phyloP scores from a whole-genome alignment of 805 yeast genomes.

The Candida tibetensis region DNA sequence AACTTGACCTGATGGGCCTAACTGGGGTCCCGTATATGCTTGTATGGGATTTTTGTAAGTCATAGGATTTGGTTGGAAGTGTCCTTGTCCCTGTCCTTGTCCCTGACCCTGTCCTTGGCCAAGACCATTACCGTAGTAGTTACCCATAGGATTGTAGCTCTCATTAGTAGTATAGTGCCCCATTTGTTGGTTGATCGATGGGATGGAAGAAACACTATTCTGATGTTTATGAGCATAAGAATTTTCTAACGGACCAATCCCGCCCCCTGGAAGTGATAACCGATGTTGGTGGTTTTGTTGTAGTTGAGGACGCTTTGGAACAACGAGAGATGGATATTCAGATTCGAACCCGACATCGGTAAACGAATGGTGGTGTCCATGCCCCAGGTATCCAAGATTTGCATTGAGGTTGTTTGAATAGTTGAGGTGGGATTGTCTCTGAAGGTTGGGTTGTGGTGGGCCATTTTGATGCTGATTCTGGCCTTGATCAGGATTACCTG shows the following conservation, averaged over 20 bases:
- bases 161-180: conserved; percentile 7
- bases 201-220: conserved; percentile 7
- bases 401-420: background rate
- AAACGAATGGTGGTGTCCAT: background rate
- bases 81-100: background rate
- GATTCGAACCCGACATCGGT: background rate
- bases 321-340: background rate
- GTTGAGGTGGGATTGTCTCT: background rate
- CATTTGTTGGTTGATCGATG: conserved; percentile 6
- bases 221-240: conserved; percentile 5
- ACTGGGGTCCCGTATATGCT: background rate
- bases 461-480: background rate
- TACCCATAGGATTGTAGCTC: background rate
- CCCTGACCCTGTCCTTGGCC: conserved; percentile 1
- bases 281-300: background rate
- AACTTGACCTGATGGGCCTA: background rate
- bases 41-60: background rate
- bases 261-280: conserved; percentile 3
- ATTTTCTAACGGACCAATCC: background rate
- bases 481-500: conserved; percentile 1
- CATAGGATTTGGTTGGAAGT: background rate
- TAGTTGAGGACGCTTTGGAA: background rate
- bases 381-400: background rate
- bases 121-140: background rate
- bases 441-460: background rate